These are phyloP conservation scores for Trichocomaceae sp. DNA, from an alignment of 2,329 filamentous ascomycete genomes.

Conservation along the genomic window DNA sequence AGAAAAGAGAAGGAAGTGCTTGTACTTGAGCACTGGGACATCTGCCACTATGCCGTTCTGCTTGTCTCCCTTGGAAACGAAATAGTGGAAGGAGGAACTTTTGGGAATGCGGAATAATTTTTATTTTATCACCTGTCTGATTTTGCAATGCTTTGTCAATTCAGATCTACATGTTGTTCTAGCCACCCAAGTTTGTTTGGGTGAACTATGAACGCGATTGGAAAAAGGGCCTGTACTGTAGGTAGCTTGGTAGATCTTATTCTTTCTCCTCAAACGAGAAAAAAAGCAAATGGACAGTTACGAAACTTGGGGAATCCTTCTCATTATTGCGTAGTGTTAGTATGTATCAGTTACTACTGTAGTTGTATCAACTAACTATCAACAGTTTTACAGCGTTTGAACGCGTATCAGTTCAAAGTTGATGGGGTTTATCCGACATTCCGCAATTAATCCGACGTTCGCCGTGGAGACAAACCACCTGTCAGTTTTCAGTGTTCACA, in stretches of 20 bases:
- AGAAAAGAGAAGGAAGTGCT: conserved; percentile 13
- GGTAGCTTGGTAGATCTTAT: conserved; percentile 20
- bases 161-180: conserved; percentile 8
- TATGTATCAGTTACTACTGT: too few relatives aligned
- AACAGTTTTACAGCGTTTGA: too few relatives aligned
- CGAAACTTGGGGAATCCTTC: conserved; percentile 4
- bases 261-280: not conserved
- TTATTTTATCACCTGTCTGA: conserved; percentile 12
- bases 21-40: conserved; percentile 13
- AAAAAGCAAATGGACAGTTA: conserved; percentile 12
- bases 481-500: conserved; percentile 1
- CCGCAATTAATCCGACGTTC: conserved; percentile 1
- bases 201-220: conserved; percentile 2
- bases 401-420: not conserved
- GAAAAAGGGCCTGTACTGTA: conserved; percentile 22
- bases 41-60: conserved; percentile 14
- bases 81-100: conserved; percentile 15
- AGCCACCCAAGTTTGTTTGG: conserved; percentile 1
- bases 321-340: too few relatives aligned
- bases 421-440: not conserved
- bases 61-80: not conserved
- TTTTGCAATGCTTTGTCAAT: conserved; percentile 7
- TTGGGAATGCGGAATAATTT: conserved; percentile 10
- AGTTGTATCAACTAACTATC: not conserved
- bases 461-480: conserved; percentile 2